These are phyloP conservation scores for Oropetium thomaeum DNA, from an alignment of 176 grass and related monocot genomes.

Conservation along the genomic window DNA sequence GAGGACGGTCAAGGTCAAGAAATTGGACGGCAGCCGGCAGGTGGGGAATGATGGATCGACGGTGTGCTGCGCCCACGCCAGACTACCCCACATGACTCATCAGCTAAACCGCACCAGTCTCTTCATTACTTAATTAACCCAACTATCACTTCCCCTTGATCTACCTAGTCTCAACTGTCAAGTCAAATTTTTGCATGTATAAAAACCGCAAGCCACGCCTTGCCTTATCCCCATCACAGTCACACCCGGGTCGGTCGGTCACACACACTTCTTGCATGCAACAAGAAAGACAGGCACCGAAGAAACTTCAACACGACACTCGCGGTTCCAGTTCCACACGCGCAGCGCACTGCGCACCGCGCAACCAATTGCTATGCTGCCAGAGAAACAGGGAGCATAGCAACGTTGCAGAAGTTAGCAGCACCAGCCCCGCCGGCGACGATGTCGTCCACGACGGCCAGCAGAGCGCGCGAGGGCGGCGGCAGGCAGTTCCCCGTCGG, in stretches of 20 bases:
- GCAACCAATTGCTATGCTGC: background rate
- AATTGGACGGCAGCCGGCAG: no score
- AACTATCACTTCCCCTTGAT: no score
- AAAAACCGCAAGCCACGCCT: background rate
- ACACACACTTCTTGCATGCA: background rate
- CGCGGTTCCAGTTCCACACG: background rate
- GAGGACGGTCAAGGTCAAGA: slow-evolving; percentile 31
- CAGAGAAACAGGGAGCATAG: background rate
- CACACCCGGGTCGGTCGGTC: no score
- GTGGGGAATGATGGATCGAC: slow-evolving; percentile 23
- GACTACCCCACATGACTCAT: slow-evolving; percentile 23
- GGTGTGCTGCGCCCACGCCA: background rate
- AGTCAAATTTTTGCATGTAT: slow-evolving; percentile 8
- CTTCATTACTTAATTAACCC: background rate
- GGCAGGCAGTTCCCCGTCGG: slow-evolving; percentile 39
- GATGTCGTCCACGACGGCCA: background rate
- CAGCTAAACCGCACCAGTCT: slow-evolving; percentile 29
- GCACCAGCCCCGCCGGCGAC: background rate
- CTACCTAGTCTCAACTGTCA: no score
- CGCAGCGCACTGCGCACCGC: background rate
- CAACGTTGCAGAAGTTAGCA: no score
- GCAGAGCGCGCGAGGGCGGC: background rate
- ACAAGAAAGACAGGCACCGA: background rate
- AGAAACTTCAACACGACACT: background rate
- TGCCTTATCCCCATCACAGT: background rate